These are phyloP conservation scores for Rhododendron griersonianum DNA, from an alignment of 148 eudicot genomes.

Conservation along the genomic window DNA sequence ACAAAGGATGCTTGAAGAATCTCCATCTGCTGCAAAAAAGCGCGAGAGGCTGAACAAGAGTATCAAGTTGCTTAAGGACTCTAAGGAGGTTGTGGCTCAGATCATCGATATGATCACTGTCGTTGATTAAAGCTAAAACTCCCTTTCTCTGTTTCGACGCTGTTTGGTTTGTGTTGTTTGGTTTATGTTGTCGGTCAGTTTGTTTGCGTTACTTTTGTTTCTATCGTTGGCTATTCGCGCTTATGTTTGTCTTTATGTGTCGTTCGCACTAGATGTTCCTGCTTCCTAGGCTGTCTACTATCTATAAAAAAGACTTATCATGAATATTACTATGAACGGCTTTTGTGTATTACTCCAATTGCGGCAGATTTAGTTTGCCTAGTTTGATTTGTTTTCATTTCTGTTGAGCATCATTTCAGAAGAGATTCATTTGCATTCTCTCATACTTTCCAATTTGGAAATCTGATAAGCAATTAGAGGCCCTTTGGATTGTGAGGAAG, in stretches of 20 bases:
- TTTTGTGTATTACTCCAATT: neutral
- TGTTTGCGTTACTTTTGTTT: no score
- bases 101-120: no score
- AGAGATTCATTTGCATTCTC: neutral
- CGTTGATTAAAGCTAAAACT: no score
- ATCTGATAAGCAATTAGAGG: no score
- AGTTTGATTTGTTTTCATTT: neutral
- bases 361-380: neutral
- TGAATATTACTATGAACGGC: neutral
- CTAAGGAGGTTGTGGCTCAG: no score
- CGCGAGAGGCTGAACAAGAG: no score
- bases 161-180: neutral
- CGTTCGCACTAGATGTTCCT: neutral
- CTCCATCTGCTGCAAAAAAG: no score
- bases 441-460: neutral
- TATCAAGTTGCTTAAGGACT: no score
- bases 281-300: neutral
- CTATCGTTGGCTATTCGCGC: neutral
- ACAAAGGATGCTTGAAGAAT: no score
- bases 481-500: no score
- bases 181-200: neutral
- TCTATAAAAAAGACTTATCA: neutral
- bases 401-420: neutral
- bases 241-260: neutral
- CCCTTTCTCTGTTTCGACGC: neutral